Percentiles rank a stretch among this genome's conserved stretches.
These are phyloP conservation scores for Trypanosoma theileri DNA, from an alignment of 208 protist genomes.

Conservation along the genomic window DNA sequence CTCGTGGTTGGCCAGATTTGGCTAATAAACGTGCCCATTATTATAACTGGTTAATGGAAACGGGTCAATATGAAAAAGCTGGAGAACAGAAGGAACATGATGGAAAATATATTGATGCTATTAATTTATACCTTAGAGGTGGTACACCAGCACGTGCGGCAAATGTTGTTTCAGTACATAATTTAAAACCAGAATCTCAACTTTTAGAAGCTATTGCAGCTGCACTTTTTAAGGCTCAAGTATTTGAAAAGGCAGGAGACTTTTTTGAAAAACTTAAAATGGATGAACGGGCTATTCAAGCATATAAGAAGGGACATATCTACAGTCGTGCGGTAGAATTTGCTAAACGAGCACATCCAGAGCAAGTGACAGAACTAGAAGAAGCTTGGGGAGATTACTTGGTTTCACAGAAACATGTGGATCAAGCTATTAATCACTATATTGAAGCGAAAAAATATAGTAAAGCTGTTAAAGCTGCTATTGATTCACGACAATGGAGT, in stretches of 20 bases:
- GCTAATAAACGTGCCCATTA: constrained; percentile 87
- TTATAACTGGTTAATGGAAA: constrained; percentile 95
- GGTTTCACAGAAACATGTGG: constrained; percentile 93
- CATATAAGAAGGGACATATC: constrained; percentile 93
- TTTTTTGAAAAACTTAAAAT: constrained; percentile 96
- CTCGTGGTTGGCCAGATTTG: constrained; percentile 80
- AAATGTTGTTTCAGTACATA: constrained; percentile 84
- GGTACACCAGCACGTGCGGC: constrained; percentile 93
- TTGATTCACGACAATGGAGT: constrained; percentile 94
- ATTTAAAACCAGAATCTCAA: constrained; percentile 83
- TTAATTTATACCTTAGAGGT: constrained; percentile 95
- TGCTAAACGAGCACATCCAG: constrained; percentile 72
- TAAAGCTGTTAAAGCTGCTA: constrained; percentile 96
- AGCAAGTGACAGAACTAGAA: constrained; percentile 85
- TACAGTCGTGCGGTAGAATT: constrained; percentile 96
- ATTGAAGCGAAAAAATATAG: constrained; percentile 93
- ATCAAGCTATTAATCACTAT: constrained; percentile 97
- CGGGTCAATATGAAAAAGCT: constrained; percentile 95
- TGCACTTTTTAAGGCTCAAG: constrained; percentile 89
- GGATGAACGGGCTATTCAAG: constrained; percentile 93
- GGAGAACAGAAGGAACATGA: constrained; percentile 94
- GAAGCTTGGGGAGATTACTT: constrained; percentile 97
- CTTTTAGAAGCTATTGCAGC: constrained; percentile 94
- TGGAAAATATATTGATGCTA: constrained; percentile 93
- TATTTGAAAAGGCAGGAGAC: constrained; percentile 95